These are phyloP conservation scores for Clarireedia monteithiana DNA, from an alignment of 2,329 filamentous ascomycete species.

Conservation along the genomic window DNA sequence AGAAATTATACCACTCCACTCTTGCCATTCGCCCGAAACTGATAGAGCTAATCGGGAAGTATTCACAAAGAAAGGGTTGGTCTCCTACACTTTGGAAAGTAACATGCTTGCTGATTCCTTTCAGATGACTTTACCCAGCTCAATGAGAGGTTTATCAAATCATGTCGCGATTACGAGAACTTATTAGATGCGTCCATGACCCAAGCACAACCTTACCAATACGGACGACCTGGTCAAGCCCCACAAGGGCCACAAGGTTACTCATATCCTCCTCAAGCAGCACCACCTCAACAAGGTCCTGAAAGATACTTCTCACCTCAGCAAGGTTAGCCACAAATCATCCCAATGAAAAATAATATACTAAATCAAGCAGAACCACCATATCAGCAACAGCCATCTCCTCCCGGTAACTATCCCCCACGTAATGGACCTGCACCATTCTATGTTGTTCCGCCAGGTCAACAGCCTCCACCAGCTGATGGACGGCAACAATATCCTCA, in stretches of 20 bases:
- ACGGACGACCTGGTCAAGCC: slow-evolving; percentile 40
- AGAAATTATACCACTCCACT: slow-evolving; percentile 85
- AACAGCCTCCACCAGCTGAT: slow-evolving; percentile 28
- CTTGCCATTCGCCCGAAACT: slow-evolving; percentile 91
- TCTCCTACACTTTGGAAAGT: not conserved
- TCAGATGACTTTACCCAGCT: slow-evolving; percentile 95
- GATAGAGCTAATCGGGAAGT: slow-evolving; percentile 97
- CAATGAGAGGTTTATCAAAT: slow-evolving; percentile 99
- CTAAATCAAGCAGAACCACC: slow-evolving; percentile 28
- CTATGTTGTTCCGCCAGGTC: slow-evolving; percentile 46
- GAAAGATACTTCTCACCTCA: slow-evolving; percentile 60
- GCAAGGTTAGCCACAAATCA: slow-evolving; percentile 19
- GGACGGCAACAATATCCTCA: slow-evolving; percentile 42
- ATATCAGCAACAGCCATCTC: slow-evolving; percentile 40
- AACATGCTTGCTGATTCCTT: slow-evolving; percentile 11
- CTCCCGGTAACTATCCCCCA: slow-evolving; percentile 49
- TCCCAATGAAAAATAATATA: too few species aligned
- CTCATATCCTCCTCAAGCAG: slow-evolving; percentile 29
- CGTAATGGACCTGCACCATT: slow-evolving; percentile 51
- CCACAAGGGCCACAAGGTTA: slow-evolving; percentile 25
- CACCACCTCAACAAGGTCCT: slow-evolving; percentile 46
- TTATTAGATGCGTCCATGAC: slow-evolving; percentile 96
- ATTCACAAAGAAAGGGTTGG: slow-evolving; percentile 94
- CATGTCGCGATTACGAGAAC: slow-evolving; percentile 89
- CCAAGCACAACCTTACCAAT: slow-evolving; percentile 76